phyloP scores from a whole-genome alignment of 2,329 filamentous ascomycete species.

The Fusarium dimerum region DNA sequence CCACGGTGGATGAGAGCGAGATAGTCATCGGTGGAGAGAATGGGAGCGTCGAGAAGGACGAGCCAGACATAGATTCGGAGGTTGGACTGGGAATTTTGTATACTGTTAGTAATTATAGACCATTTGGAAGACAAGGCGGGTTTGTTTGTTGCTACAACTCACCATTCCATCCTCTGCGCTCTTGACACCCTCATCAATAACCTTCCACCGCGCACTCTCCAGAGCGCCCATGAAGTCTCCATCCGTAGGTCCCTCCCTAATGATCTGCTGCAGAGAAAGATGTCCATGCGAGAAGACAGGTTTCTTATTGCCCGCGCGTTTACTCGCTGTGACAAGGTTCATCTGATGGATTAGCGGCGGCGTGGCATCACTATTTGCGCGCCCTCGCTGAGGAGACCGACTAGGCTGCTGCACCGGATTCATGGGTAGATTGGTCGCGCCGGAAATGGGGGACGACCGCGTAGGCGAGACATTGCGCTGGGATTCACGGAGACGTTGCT shows the following conservation, averaged over 20 bases:
- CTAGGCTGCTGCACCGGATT: slow-evolving; percentile 16
- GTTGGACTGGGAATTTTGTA: slow-evolving; percentile 64
- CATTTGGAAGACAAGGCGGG: neutral
- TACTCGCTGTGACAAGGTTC: slow-evolving; percentile 37
- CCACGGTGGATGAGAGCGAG: slow-evolving; percentile 89
- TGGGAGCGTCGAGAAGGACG: slow-evolving; percentile 83
- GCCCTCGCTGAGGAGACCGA: slow-evolving; percentile 56
- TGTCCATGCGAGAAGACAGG: slow-evolving; percentile 52
- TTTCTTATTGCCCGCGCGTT: slow-evolving; percentile 43
- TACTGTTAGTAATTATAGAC: slow-evolving; percentile 4
- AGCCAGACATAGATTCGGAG: slow-evolving; percentile 96
- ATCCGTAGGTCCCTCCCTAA: slow-evolving; percentile 77
- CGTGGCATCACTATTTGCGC: slow-evolving; percentile 74
- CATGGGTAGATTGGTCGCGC: slow-evolving; percentile 7
- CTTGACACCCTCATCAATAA: slow-evolving; percentile 74
- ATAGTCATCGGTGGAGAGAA: slow-evolving; percentile 84
- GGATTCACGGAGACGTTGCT: slow-evolving; percentile 56
- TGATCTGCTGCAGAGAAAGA: slow-evolving; percentile 69
- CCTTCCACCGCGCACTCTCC: slow-evolving; percentile 70
- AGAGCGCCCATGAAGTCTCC: slow-evolving; percentile 68
- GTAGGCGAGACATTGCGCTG: slow-evolving; percentile 39
- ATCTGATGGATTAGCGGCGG: slow-evolving; percentile 39
- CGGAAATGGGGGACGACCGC: slow-evolving; percentile 17
- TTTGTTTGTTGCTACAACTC: slow-evolving; percentile 25
- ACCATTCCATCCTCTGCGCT: slow-evolving; percentile 83